A percentile compares a stretch with the other conserved stretches of the same genome.
Conservation (phyloP, 2,329 filamentous ascomycete species). For the Orbilia blumenaviensis region DNA sequence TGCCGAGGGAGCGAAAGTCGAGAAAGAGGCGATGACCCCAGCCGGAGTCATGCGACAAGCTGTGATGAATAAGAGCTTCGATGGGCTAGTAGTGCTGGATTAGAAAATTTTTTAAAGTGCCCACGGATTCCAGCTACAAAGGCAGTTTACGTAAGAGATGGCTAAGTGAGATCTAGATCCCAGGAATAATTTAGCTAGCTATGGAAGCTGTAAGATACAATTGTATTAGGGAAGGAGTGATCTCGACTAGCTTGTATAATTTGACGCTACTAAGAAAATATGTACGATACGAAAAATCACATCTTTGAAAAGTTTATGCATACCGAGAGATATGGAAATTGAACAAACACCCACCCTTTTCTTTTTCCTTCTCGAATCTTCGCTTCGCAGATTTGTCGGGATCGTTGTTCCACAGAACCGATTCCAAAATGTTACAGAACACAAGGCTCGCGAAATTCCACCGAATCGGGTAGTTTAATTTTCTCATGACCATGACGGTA, state of each 20-base stretch:
- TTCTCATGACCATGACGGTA: neutral
- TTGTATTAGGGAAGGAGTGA: neutral
- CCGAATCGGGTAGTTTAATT: neutral
- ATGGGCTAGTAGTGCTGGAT: constrained; percentile 68
- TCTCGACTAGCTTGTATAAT: constrained; percentile 15
- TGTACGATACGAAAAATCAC: constrained; percentile 15
- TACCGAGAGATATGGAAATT: no score
- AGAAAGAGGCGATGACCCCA: constrained; percentile 64
- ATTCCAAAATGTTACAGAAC: no score
- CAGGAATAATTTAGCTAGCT: neutral
- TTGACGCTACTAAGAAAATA: constrained; percentile 14
- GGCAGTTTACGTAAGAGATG: neutral
- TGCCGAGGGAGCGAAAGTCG: constrained; percentile 57
- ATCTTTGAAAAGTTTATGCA: neutral
- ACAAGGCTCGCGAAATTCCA: neutral
- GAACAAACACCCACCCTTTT: neutral
- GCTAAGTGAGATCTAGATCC: neutral
- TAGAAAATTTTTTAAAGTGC: constrained; percentile 58
- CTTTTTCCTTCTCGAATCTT: neutral
- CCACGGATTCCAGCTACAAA: neutral
- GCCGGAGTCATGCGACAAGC: constrained; percentile 65
- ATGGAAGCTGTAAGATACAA: neutral
- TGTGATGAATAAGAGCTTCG: constrained; percentile 67
- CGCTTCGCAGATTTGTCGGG: no score
- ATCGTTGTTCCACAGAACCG: no score